Evolutionary conservation across 1,284 basidiomycete genomes (phyloP).

Genomic region (Cutaneotrichosporon cavernicola): DNA sequence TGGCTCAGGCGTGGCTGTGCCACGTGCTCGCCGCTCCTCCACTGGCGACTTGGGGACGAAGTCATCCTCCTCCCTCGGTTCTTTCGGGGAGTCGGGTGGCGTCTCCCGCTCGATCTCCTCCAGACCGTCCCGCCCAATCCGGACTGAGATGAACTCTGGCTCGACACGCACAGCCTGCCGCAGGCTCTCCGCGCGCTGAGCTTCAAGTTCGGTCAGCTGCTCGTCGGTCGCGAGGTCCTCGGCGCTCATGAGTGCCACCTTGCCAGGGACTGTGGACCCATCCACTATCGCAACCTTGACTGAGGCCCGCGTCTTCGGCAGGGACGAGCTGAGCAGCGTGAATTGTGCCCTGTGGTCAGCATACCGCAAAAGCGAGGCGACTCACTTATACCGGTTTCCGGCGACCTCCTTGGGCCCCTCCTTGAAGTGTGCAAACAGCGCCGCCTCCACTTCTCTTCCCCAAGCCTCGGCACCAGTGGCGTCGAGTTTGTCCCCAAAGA

Average conservation of each 20-base stretch:
- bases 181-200: constrained; percentile 35
- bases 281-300: constrained; percentile 30
- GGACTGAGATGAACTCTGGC: constrained; percentile 27
- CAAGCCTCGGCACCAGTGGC: constrained; percentile 28
- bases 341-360: constrained; percentile 41
- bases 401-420: constrained; percentile 44
- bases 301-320: constrained; percentile 34
- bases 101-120: constrained; percentile 33
- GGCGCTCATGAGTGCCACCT: constrained; percentile 39
- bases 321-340: constrained; percentile 39
- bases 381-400: constrained; percentile 47
- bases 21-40: background rate
- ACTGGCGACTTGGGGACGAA: background rate
- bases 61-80: background rate
- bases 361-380: background rate
- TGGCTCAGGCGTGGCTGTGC: background rate
- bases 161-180: constrained; percentile 41
- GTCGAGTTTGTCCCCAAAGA: constrained; percentile 33
- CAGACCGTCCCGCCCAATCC: constrained; percentile 45
- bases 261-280: constrained; percentile 26
- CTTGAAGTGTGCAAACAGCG: constrained; percentile 38
- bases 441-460: constrained; percentile 35
- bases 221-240: constrained; percentile 42
- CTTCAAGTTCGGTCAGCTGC: constrained; percentile 39
- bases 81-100: background rate